Conservation (phyloP, 148 eudicot genomes). For the Rhododendron molle region DNA sequence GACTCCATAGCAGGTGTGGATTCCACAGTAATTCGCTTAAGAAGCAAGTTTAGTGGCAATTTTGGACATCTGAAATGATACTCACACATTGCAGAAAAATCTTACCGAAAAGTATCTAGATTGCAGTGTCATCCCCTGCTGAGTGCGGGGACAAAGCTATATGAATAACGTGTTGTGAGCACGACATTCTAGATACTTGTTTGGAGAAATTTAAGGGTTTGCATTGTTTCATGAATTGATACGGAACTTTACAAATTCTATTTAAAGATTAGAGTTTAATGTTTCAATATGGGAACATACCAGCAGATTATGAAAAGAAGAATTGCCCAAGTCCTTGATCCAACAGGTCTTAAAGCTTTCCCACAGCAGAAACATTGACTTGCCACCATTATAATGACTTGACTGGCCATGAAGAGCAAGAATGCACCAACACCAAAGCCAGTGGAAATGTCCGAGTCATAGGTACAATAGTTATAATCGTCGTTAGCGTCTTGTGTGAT, state of each 20-base stretch:
- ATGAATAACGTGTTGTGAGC: not conserved
- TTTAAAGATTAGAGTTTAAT: not conserved
- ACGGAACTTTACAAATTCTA: not conserved
- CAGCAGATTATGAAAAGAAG: constrained; percentile 84
- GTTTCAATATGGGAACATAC: constrained; percentile 23
- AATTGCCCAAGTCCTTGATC: constrained; percentile 77
- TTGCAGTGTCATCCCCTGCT: not conserved
- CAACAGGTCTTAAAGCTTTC: constrained; percentile 60
- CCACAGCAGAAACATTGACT: constrained; percentile 93
- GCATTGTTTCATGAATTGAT: not conserved
- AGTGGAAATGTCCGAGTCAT: constrained; percentile 84
- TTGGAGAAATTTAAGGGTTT: not conserved
- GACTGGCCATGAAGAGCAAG: constrained; percentile 64
- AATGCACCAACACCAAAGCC: constrained; percentile 88
- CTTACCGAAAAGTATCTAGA: not conserved
- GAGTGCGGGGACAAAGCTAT: not conserved
- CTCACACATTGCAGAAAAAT: not conserved
- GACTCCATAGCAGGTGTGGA: not conserved
- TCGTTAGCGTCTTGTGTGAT: constrained; percentile 27
- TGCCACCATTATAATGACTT: constrained; percentile 61
- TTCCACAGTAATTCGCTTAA: not conserved
- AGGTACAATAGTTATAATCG: constrained; percentile 54
- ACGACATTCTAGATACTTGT: not conserved
- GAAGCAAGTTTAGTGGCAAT: not conserved
- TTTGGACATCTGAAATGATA: not conserved